Percentiles rank a stretch among this genome's conserved stretches.
These are phyloP conservation scores for Ceratocystis alfenasii DNA, from an alignment of 2,329 filamentous ascomycete genomes.

Conservation along the genomic window DNA sequence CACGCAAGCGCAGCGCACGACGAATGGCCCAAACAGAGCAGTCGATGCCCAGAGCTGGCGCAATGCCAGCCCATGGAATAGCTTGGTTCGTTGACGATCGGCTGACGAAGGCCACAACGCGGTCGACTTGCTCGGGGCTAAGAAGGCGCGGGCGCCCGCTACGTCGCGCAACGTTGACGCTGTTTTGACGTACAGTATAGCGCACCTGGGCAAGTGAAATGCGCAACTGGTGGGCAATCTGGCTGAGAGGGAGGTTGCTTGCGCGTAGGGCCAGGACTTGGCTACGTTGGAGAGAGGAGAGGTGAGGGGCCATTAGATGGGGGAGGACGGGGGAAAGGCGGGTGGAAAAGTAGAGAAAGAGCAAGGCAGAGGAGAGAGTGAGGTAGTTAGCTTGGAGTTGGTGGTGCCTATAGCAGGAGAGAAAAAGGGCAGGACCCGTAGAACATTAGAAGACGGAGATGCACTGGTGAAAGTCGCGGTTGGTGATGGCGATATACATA, in stretches of 20 bases:
- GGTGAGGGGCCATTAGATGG: constrained; percentile 19
- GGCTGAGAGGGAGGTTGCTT: constrained; percentile 19
- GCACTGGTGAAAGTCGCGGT: background rate
- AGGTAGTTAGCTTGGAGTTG: background rate
- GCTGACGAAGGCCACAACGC: constrained; percentile 20
- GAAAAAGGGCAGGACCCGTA: background rate
- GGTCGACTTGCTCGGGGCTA: constrained; percentile 20
- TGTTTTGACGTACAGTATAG: constrained; percentile 21
- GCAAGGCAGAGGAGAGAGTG: background rate
- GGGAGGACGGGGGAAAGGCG: background rate
- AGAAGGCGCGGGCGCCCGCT: constrained; percentile 20
- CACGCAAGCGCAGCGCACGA: constrained; percentile 16
- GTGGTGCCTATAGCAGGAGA: background rate
- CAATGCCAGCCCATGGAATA: constrained; percentile 21
- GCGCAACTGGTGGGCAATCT: constrained; percentile 19
- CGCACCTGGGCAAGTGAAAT: constrained; percentile 20
- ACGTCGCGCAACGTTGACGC: constrained; percentile 17
- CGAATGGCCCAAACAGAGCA: constrained; percentile 20
- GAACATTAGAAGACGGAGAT: background rate
- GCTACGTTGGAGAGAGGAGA: constrained; percentile 21
- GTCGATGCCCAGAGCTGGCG: constrained; percentile 20
- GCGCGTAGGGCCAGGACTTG: constrained; percentile 20
- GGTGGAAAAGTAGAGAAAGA: background rate
- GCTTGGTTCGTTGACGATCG: constrained; percentile 17
- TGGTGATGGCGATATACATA: too few relatives aligned